Conservation (phyloP, 1,284 basidiomycete species). For the Puccinia horiana region DNA sequence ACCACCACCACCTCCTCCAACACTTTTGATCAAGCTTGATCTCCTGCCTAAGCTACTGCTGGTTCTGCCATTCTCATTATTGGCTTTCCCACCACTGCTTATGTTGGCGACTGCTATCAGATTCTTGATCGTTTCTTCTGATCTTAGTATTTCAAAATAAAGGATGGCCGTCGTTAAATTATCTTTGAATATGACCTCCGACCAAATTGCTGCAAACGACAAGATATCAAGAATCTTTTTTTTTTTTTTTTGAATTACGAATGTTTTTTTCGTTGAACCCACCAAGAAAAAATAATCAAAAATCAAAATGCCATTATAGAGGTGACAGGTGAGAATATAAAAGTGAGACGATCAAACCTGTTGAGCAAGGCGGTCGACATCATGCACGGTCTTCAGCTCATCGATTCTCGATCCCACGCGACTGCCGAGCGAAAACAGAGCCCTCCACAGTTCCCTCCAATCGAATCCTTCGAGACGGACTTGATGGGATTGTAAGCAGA, state of each 20-base stretch:
- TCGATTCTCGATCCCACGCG: constrained; percentile 51
- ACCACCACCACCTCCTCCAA: background rate
- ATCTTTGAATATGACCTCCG: constrained; percentile 53
- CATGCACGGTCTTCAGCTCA: constrained; percentile 47
- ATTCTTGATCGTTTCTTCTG: constrained; percentile 52
- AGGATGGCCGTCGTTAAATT: constrained; percentile 51
- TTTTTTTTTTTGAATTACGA: constrained; percentile 50
- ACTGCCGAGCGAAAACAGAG: constrained; percentile 52
- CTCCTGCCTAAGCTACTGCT: background rate
- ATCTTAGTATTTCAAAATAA: constrained; percentile 55
- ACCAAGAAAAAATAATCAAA: background rate
- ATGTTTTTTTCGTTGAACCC: constrained; percentile 49
- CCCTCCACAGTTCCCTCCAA: constrained; percentile 53
- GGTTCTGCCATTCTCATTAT: constrained; percentile 7
- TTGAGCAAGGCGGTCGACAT: constrained; percentile 45
- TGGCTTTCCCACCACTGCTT: constrained; percentile 39
- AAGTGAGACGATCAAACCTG: constrained; percentile 26
- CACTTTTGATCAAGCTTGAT: background rate
- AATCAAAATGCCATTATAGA: background rate
- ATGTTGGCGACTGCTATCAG: constrained; percentile 52
- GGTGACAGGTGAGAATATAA: background rate
- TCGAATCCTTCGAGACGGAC: constrained; percentile 51
- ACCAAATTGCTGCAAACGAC: constrained; percentile 55
- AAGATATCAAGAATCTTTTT: constrained; percentile 54
- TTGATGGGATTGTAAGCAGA: constrained; percentile 41